phyloP scores from a whole-genome alignment of 2,329 filamentous ascomycete genomes.

The Diaporthe citriasiana region DNA sequence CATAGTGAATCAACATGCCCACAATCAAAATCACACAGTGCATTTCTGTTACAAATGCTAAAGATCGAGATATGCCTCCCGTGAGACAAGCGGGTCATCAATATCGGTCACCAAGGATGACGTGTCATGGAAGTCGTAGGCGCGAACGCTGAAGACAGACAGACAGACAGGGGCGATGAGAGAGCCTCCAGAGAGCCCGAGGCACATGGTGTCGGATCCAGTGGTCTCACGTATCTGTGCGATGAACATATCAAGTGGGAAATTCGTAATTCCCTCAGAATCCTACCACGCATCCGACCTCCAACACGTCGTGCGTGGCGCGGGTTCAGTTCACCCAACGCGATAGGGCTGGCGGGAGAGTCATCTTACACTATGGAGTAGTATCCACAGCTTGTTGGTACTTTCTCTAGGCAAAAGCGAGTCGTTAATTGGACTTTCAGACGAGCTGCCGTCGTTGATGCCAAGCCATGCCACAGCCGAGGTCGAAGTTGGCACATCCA shows the following conservation, averaged over 20 bases:
- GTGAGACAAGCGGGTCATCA: neutral
- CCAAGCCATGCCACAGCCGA: neutral
- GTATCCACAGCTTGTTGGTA: neutral
- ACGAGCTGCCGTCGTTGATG: neutral
- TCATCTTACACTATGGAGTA: neutral
- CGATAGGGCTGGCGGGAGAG: neutral
- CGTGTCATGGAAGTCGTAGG: neutral
- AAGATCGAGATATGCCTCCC: neutral
- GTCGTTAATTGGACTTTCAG: neutral
- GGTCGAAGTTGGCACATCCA: neutral
- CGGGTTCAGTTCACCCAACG: neutral
- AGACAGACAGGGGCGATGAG: neutral
- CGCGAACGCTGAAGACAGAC: neutral
- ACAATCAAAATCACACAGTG: neutral
- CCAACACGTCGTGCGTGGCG: neutral
- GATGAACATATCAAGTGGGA: neutral
- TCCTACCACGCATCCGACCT: neutral
- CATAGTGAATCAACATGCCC: too few species aligned
- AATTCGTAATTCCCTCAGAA: neutral
- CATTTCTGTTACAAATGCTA: too few species aligned
- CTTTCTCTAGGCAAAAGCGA: neutral
- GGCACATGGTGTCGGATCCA: neutral
- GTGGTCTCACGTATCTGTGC: neutral
- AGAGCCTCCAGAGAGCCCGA: neutral
- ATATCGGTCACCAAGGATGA: neutral